Conservation (phyloP, 169 alveolate species). For the Babesia ovata region DNA sequence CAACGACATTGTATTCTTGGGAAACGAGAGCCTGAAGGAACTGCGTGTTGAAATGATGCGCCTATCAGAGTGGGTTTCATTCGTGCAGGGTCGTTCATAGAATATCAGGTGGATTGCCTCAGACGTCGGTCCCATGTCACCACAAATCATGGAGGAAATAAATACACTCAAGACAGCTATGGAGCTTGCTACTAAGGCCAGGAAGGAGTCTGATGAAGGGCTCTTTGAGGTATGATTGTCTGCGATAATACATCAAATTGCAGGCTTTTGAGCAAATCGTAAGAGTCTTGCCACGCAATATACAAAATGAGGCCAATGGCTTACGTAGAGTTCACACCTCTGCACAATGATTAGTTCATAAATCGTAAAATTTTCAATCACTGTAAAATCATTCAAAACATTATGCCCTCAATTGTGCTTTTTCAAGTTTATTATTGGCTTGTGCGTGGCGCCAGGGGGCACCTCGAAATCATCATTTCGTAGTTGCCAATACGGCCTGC, state of each 20-base stretch:
- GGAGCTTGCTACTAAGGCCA: constrained; percentile 49
- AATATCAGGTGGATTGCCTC: constrained; percentile 31
- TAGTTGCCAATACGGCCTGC: too few species aligned
- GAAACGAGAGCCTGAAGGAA: constrained; percentile 50
- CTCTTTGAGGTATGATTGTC: constrained; percentile 32
- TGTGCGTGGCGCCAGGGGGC: too few species aligned
- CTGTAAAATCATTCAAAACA: too few species aligned
- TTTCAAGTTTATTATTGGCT: too few species aligned
- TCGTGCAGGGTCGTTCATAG: too few species aligned
- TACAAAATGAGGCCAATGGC: constrained; percentile 29
- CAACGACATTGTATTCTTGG: constrained; percentile 37
- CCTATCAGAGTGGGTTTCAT: constrained; percentile 35
- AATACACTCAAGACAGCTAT: constrained; percentile 46
- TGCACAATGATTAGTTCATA: too few species aligned
- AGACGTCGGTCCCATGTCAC: constrained; percentile 40
- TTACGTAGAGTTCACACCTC: constrained; percentile 6
- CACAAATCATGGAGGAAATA: constrained; percentile 57
- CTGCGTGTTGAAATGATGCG: constrained; percentile 32
- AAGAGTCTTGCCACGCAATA: constrained; percentile 37
- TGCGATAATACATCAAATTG: not conserved
- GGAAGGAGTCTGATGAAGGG: constrained; percentile 63
- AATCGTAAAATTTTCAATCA: too few species aligned
- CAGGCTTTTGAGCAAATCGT: constrained; percentile 68
- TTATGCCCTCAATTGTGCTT: too few species aligned
- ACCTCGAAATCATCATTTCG: too few species aligned